A percentile compares a stretch with the other conserved stretches of the same genome.
Evolutionary conservation across 495 filamentous ascomycete species (phyloP).

Genomic region (Tuber borchii): DNA sequence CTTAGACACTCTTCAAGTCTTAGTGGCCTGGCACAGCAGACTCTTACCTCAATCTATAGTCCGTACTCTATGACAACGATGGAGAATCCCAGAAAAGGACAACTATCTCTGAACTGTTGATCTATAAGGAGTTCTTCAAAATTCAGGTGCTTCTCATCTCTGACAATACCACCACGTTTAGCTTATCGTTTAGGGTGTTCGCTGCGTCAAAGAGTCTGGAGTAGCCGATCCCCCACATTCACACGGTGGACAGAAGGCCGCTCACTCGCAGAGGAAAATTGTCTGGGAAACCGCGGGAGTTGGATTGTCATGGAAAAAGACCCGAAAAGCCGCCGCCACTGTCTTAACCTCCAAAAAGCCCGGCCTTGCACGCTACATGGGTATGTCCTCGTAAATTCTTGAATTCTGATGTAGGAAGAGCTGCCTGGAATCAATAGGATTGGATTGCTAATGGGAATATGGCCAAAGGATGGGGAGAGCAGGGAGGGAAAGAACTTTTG

Average conservation of each 20-base stretch:
- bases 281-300: slow-evolving; percentile 13
- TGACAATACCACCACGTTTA: neutral
- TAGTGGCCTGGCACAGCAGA: neutral
- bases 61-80: slow-evolving; percentile 5
- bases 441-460: neutral
- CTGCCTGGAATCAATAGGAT: neutral
- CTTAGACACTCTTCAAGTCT: neutral
- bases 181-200: neutral
- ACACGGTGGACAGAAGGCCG: neutral
- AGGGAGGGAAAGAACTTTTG: slow-evolving; percentile 32
- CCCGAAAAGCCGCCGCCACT: neutral
- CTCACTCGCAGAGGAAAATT: slow-evolving; percentile 7
- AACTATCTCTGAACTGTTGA: slow-evolving; percentile 9
- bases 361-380: slow-evolving; percentile 12
- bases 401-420: neutral
- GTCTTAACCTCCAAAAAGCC: slow-evolving; percentile 23
- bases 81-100: neutral
- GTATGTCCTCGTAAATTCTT: neutral
- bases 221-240: neutral
- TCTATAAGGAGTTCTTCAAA: slow-evolving; percentile 17
- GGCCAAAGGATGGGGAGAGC: slow-evolving; percentile 34
- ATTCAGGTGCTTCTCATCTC: slow-evolving; percentile 8
- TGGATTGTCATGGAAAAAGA: slow-evolving; percentile 12
- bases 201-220: slow-evolving; percentile 11
- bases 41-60: neutral